Conservation (phyloP, 495 filamentous ascomycete genomes). For the Sordaria brevicollis region DNA sequence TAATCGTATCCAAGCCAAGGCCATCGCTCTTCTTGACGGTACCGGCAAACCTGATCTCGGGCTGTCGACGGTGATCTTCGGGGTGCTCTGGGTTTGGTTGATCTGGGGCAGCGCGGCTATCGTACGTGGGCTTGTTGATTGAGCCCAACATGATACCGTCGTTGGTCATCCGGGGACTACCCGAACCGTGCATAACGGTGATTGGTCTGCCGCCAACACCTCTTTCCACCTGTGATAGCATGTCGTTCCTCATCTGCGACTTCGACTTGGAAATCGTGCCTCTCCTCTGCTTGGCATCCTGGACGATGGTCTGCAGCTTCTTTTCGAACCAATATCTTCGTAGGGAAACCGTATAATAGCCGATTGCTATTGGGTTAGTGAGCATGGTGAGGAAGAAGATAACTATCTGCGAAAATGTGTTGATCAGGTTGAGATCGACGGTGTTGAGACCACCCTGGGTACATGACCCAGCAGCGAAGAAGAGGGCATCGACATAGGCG, state of each 20-base stretch:
- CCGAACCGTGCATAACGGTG: constrained; percentile 53
- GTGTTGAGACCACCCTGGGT: constrained; percentile 93
- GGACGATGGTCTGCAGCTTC: constrained; percentile 61
- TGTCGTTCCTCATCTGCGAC: constrained; percentile 47
- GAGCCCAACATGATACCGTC: constrained; percentile 31
- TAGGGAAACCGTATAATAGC: constrained; percentile 78
- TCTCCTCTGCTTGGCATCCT: constrained; percentile 31
- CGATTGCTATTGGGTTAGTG: constrained; percentile 84
- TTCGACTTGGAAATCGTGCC: constrained; percentile 39
- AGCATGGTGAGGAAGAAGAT: constrained; percentile 63
- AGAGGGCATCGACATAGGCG: constrained; percentile 79
- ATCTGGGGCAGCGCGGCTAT: neutral
- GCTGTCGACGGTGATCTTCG: constrained; percentile 9
- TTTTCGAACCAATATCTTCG: constrained; percentile 98
- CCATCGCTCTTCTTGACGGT: constrained; percentile 42
- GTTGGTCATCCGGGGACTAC: constrained; percentile 32
- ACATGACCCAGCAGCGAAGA: constrained; percentile 67
- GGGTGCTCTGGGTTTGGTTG: constrained; percentile 18
- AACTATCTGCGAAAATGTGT: constrained; percentile 66
- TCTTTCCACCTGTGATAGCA: constrained; percentile 40
- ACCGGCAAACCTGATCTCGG: constrained; percentile 53
- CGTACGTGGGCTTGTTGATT: neutral
- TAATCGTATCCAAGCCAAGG: constrained; percentile 24
- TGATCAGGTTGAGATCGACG: constrained; percentile 63
- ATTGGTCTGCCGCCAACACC: constrained; percentile 68